phyloP scores from a whole-genome alignment of 148 eudicot genomes.

The Amaranthus palmeri region DNA sequence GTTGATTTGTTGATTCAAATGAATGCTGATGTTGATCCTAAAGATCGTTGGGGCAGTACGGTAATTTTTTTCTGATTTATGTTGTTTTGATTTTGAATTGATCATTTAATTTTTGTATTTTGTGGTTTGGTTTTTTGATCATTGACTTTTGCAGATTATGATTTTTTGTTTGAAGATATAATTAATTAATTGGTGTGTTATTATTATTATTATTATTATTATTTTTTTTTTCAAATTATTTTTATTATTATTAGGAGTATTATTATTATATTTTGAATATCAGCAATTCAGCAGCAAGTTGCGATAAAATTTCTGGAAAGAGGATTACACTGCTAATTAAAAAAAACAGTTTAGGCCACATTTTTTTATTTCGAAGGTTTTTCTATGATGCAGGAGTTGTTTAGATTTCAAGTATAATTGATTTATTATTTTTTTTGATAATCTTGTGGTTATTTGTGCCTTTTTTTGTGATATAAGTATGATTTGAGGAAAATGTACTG shows the following conservation, averaged over 20 bases:
- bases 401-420: neutral
- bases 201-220: no score
- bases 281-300: no score
- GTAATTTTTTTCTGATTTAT: slow-evolving; percentile 23
- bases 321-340: no score
- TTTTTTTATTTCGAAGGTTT: no score
- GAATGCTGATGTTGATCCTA: slow-evolving; percentile 64
- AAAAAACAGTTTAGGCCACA: no score
- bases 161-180: no score
- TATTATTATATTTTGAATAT: no score
- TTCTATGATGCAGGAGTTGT: neutral
- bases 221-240: no score
- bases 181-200: no score
- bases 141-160: neutral
- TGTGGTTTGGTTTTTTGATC: neutral
- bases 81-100: neutral
- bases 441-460: neutral
- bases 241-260: no score
- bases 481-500: neutral
- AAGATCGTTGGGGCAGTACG: slow-evolving; percentile 99
- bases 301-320: no score
- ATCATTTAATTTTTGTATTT: neutral
- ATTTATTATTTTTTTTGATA: neutral
- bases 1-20: slow-evolving; percentile 49
- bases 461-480: neutral